Percentiles rank a stretch among this genome's conserved stretches.
These are phyloP conservation scores for Neurospora pannonica DNA, from an alignment of 495 filamentous ascomycete genomes.

Conservation along the genomic window DNA sequence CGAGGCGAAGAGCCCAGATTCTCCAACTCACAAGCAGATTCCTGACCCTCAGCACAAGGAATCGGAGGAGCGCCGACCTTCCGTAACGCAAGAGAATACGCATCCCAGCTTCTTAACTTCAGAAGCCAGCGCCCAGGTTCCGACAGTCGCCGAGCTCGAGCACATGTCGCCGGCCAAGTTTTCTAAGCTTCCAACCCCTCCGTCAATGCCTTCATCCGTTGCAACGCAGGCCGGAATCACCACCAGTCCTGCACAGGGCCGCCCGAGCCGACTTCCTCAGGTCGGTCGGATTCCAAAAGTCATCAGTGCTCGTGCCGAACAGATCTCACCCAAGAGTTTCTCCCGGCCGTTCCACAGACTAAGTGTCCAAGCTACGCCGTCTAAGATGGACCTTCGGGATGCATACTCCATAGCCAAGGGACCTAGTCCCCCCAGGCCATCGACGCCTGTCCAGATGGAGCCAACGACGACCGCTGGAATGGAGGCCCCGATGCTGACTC, in stretches of 20 bases:
- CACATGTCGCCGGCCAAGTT: not conserved
- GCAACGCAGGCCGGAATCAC: not conserved
- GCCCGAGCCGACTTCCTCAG: constrained; percentile 53
- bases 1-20: constrained; percentile 37
- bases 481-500: constrained; percentile 15
- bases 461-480: constrained; percentile 9
- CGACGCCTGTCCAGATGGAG: constrained; percentile 25
- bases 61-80: constrained; percentile 1
- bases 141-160: not conserved
- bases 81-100: not conserved
- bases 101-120: not conserved
- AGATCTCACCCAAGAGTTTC: constrained; percentile 69
- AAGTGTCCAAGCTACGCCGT: constrained; percentile 16
- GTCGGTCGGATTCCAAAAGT: constrained; percentile 88
- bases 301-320: constrained; percentile 62
- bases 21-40: constrained; percentile 2
- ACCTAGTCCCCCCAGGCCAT: constrained; percentile 33
- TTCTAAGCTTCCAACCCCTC: not conserved
- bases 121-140: not conserved
- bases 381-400: constrained; percentile 14
- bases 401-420: constrained; percentile 38
- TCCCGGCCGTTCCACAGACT: constrained; percentile 54
- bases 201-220: not conserved
- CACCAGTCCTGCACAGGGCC: constrained; percentile 10
- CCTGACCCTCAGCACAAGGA: not conserved